Percentiles rank a stretch among this genome's conserved stretches.
phyloP scores from a whole-genome alignment of 2,329 filamentous ascomycete genomes.

The Berkeleyomyces basicola region DNA sequence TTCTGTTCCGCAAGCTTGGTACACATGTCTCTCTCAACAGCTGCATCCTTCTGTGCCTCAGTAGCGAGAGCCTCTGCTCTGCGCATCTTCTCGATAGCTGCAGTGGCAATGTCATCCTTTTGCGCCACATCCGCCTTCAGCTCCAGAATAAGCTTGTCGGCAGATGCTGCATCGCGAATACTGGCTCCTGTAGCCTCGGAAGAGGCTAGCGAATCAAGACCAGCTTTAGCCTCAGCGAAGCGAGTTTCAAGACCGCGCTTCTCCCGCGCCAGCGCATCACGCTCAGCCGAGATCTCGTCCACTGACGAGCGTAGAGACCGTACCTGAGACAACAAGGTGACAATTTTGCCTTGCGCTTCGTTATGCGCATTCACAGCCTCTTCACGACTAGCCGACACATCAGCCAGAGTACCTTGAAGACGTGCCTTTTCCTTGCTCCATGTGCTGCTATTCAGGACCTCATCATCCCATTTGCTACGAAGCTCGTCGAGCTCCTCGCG shows the following conservation, averaged over 20 bases:
- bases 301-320: constrained; percentile 66
- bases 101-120: constrained; percentile 80
- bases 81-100: constrained; percentile 93
- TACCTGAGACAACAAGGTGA: constrained; percentile 78
- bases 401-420: constrained; percentile 74
- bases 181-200: constrained; percentile 64
- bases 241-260: constrained; percentile 79
- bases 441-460: constrained; percentile 90
- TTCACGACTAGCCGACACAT: constrained; percentile 79
- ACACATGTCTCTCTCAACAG: constrained; percentile 66
- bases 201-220: constrained; percentile 64
- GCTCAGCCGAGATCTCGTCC: constrained; percentile 72
- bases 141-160: constrained; percentile 78
- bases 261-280: constrained; percentile 70
- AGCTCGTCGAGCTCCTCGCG: constrained; percentile 94
- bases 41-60: constrained; percentile 87
- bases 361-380: constrained; percentile 88
- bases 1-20: constrained; percentile 79
- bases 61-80: constrained; percentile 72
- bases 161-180: constrained; percentile 72
- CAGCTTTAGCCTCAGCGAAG: constrained; percentile 71
- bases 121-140: constrained; percentile 79
- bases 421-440: constrained; percentile 97
- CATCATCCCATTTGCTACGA: constrained; percentile 93
- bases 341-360: constrained; percentile 85